Percentiles rank a stretch among this genome's conserved stretches.
Conservation (phyloP, 1,284 basidiomycete species). For the Tilletia indica region DNA sequence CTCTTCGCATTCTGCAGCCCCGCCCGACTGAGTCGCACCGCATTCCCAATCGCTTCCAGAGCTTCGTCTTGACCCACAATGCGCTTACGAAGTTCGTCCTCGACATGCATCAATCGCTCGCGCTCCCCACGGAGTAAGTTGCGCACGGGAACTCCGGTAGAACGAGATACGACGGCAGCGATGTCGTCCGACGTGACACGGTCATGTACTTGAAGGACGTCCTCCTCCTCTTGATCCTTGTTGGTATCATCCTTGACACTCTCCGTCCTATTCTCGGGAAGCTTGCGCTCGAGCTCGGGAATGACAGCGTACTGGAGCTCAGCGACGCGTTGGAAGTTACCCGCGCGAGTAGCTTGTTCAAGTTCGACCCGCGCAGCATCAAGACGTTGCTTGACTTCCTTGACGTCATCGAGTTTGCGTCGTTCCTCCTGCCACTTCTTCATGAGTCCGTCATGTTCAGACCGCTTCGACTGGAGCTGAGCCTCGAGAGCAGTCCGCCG, state of each 20-base stretch:
- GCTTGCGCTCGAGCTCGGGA: slow-evolving; percentile 72
- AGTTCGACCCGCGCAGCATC: slow-evolving; percentile 81
- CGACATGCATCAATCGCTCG: slow-evolving; percentile 86
- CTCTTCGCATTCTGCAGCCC: slow-evolving; percentile 81
- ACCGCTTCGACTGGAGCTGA: slow-evolving; percentile 26
- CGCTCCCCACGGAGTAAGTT: slow-evolving; percentile 83
- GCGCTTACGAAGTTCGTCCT: slow-evolving; percentile 69
- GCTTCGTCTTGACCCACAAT: slow-evolving; percentile 88
- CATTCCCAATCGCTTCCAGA: slow-evolving; percentile 75
- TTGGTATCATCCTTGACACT: neutral
- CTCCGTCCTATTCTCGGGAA: slow-evolving; percentile 65
- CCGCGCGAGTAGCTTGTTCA: slow-evolving; percentile 81
- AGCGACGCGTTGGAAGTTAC: slow-evolving; percentile 75
- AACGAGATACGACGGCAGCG: slow-evolving; percentile 75
- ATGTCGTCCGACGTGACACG: slow-evolving; percentile 85
- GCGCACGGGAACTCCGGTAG: slow-evolving; percentile 87
- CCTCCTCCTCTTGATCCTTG: neutral
- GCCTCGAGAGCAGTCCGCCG: slow-evolving; percentile 68
- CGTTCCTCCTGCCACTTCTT: slow-evolving; percentile 76
- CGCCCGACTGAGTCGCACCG: slow-evolving; percentile 83
- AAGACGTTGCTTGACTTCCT: slow-evolving; percentile 73
- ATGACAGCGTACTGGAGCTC: slow-evolving; percentile 78
- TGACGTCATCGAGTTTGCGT: slow-evolving; percentile 71
- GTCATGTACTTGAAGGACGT: slow-evolving; percentile 68
- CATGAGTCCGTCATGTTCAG: slow-evolving; percentile 60